Conservation (phyloP, 495 filamentous ascomycete genomes). For the Parathielavia hyrcaniae region DNA sequence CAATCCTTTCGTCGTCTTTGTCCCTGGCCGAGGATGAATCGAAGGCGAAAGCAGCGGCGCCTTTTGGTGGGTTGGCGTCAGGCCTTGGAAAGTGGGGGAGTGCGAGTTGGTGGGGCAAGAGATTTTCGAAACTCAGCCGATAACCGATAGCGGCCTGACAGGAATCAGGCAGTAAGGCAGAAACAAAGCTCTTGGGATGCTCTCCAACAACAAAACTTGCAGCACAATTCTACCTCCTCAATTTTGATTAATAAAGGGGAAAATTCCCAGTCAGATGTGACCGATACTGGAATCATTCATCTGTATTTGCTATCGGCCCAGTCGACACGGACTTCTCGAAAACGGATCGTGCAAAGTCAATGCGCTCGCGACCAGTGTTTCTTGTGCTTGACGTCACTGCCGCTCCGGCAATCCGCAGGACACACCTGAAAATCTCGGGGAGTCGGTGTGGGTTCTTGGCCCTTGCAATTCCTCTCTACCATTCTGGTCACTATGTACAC, state of each 20-base stretch:
- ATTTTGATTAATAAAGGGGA: too few species aligned
- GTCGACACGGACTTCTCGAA: too few species aligned
- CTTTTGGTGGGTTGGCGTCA: conserved; percentile 29
- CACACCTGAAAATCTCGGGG: too few species aligned
- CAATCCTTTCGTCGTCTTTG: conserved; percentile 15
- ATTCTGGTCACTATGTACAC: too few species aligned
- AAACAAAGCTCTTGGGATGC: not conserved
- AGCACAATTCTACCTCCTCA: too few species aligned
- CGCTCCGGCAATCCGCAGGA: not conserved
- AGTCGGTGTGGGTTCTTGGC: too few species aligned
- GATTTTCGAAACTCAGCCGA: conserved; percentile 29
- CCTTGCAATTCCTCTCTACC: too few species aligned
- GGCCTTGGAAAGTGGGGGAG: conserved; percentile 29
- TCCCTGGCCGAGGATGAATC: conserved; percentile 16
- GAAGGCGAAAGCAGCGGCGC: conserved; percentile 24
- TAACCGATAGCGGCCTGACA: conserved; percentile 32
- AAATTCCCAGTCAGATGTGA: too few species aligned
- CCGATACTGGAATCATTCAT: too few species aligned
- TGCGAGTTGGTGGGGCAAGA: conserved; percentile 31
- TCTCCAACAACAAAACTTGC: not conserved
- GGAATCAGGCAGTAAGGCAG: conserved; percentile 31
- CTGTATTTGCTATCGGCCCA: too few species aligned
- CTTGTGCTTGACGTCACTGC: not conserved
- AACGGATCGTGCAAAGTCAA: too few species aligned
- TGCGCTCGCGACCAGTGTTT: not conserved